Evolutionary conservation across 1,284 basidiomycete genomes (phyloP).

Genomic region (Caloboletus inedulis): DNA sequence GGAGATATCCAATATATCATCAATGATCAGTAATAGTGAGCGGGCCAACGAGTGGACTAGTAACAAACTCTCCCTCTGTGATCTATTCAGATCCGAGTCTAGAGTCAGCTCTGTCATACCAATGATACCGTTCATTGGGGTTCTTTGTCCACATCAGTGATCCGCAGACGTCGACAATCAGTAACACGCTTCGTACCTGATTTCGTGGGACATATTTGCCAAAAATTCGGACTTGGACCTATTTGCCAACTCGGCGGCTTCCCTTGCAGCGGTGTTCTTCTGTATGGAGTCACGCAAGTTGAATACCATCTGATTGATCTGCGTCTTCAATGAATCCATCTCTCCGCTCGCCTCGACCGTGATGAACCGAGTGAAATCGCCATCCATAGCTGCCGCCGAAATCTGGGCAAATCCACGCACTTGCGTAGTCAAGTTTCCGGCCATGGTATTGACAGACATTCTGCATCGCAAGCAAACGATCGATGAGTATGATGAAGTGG

Average conservation of each 20-base stretch:
- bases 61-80: slow-evolving; percentile 91
- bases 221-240: slow-evolving; percentile 97
- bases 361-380: slow-evolving; percentile 98
- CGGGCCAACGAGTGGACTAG: slow-evolving; percentile 94
- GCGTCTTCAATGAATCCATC: slow-evolving; percentile 99
- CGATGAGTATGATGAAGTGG: neutral
- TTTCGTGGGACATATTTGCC: slow-evolving; percentile 97
- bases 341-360: slow-evolving; percentile 98
- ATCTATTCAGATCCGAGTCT: slow-evolving; percentile 86
- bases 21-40: slow-evolving; percentile 94
- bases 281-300: slow-evolving; percentile 96
- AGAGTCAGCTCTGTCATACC: slow-evolving; percentile 99
- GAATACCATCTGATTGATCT: slow-evolving; percentile 99
- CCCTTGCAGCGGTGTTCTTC: slow-evolving; percentile 97
- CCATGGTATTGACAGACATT: slow-evolving; percentile 95
- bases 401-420: slow-evolving; percentile 99
- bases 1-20: slow-evolving; percentile 97
- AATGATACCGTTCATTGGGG: slow-evolving; percentile 99
- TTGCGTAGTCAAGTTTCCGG: slow-evolving; percentile 95
- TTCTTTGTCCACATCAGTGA: slow-evolving; percentile 47
- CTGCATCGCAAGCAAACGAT: slow-evolving; percentile 32
- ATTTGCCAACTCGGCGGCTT: slow-evolving; percentile 96
- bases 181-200: slow-evolving; percentile 54
- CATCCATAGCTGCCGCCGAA: slow-evolving; percentile 97
- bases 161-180: slow-evolving; percentile 1